Conservation (phyloP, 495 filamentous ascomycete genomes). For the Niebla homalea region DNA sequence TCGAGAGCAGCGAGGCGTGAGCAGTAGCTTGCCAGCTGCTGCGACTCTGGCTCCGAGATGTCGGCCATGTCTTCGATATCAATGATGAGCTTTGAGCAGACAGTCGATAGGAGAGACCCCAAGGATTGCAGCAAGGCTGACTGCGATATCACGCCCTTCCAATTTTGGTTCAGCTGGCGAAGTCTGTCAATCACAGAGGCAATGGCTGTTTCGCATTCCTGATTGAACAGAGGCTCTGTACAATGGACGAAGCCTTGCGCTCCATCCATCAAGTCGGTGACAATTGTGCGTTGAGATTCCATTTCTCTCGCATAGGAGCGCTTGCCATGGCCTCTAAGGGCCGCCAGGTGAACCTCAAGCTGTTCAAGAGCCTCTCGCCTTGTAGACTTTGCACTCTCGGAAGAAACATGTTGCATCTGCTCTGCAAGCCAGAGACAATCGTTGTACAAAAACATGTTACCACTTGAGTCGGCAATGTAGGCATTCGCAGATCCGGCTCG, state of each 20-base stretch:
- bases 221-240: slow-evolving; percentile 45
- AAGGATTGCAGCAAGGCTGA: slow-evolving; percentile 76
- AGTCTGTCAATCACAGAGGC: slow-evolving; percentile 54
- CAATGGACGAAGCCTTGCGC: slow-evolving; percentile 51
- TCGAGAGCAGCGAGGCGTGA: slow-evolving; percentile 56
- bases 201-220: slow-evolving; percentile 59
- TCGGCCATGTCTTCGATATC: slow-evolving; percentile 79
- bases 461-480: slow-evolving; percentile 53
- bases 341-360: slow-evolving; percentile 55
- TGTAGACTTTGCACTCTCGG: background rate
- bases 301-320: slow-evolving; percentile 80
- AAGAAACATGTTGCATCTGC: slow-evolving; percentile 45
- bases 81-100: slow-evolving; percentile 64
- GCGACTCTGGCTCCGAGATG: slow-evolving; percentile 79
- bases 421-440: slow-evolving; percentile 70
- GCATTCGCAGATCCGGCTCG: slow-evolving; percentile 72
- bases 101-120: slow-evolving; percentile 66
- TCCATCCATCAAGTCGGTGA: slow-evolving; percentile 74
- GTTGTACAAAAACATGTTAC: slow-evolving; percentile 90
- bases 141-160: slow-evolving; percentile 67
- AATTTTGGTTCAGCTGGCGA: slow-evolving; percentile 52
- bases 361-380: too few species aligned
- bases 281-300: slow-evolving; percentile 66
- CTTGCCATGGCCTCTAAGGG: slow-evolving; percentile 66
- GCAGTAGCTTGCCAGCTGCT: slow-evolving; percentile 61